A percentile compares a stretch with the other conserved stretches of the same genome.
Evolutionary conservation across 179 eudicot genomes (phyloP).

Genomic region (Beta macrorhiza): DNA sequence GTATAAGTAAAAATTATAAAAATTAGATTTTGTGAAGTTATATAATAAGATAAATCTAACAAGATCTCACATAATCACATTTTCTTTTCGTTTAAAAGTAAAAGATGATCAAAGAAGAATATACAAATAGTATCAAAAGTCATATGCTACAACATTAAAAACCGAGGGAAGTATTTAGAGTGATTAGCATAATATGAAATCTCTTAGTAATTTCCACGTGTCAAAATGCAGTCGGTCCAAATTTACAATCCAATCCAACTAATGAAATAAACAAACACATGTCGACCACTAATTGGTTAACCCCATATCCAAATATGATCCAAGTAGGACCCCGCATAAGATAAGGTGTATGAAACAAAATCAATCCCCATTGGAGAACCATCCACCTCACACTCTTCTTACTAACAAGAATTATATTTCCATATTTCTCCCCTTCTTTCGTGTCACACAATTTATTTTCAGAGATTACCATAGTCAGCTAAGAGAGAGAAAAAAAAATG

Average conservation of each 20-base stretch:
- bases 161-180: no score
- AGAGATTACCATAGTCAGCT: neutral
- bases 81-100: no score
- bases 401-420: slow-evolving; percentile 27
- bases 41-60: no score
- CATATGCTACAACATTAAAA: no score
- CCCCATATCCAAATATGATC: slow-evolving; percentile 46
- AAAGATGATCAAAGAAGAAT: no score
- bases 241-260: slow-evolving; percentile 20
- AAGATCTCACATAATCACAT: no score
- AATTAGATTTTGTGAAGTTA: no score
- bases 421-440: slow-evolving; percentile 18
- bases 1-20: no score
- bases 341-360: slow-evolving; percentile 40
- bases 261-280: slow-evolving; percentile 25
- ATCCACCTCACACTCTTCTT: slow-evolving; percentile 32
- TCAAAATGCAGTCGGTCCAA: neutral
- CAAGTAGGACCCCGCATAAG: slow-evolving; percentile 37
- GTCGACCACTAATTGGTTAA: slow-evolving; percentile 37
- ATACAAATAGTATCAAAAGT: no score
- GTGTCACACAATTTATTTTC: neutral
- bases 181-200: neutral
- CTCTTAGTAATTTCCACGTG: slow-evolving; percentile 21
- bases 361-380: slow-evolving; percentile 20
- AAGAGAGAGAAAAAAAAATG: slow-evolving; percentile 31